Base-by-base conservation (phyloP, 1,284 basidiomycete species). In the Leccinum griseonigrum region DNA sequence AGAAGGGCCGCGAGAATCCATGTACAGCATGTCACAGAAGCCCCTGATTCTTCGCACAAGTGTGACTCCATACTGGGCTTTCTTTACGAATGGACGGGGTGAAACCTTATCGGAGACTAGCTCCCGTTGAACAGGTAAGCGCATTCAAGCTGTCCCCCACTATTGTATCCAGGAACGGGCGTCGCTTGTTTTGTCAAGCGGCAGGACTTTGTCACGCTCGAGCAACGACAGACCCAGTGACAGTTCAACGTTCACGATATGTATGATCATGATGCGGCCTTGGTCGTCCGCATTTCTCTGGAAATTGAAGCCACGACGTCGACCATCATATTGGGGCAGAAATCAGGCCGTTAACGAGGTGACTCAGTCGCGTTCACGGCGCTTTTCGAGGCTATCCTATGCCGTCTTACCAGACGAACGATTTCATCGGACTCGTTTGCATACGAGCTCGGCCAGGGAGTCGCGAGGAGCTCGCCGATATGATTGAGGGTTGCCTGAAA, bases 11-110 rank as follows among this genome's bases (percentile, higher is more conserved):
- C n/a, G 5, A 36, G 34, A 29, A 26, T 54, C 43, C 29, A 22
- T 22, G 22, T 22, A 63, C 64, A 68, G 66, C 67, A 68, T 53
- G 9, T 18, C 22, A 22, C 55, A 40, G 59, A 32, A 36, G 31
- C 54, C 62, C 32, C 51, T 59, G 31, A 50, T 3, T 22, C n/a
- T 40, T n/a, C 43, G 11, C 14, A 16, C 36, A 46, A 22, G 22
- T 43, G 40, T 43, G 40, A 43, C 40, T 43, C 16, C 38, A 40
- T 40, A 40, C 38, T 18, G 8, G n/a, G 43, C 10, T 46, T 43
- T 43, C n/a, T 43, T 43, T 43, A 18, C 40, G 40, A 43, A 46
- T 18, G 43, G 6, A 18, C 43, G 43, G 22, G 22, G 43, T 22
- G 43, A 46, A 46, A 46, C 43, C 43, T 36, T 36, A 22, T 6